Base-by-base conservation (phyloP, 2,329 filamentous ascomycete genomes). In the Aspergillus brasiliensis region DNA sequence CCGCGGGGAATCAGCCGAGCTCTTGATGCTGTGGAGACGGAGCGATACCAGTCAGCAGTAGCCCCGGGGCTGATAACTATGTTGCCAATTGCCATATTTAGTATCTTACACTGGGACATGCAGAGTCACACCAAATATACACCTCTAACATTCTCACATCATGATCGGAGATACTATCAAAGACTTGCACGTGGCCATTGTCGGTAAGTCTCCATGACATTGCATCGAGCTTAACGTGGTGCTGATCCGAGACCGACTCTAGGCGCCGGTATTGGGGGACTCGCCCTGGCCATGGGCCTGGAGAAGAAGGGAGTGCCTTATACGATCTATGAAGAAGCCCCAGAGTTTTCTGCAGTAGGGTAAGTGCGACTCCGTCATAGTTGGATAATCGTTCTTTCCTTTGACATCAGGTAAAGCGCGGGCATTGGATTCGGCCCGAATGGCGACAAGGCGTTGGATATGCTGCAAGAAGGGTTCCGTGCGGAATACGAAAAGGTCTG, bases 271-370 rank as follows among this genome's bases (percentile, higher is more conserved):
- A 51, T 55, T 23, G 59, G 17, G 7, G 59, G 59, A 28, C 59
- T 61, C 21, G 56, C 59, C 13, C 56, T 64, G 15, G 52, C 57
- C 1, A 58, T 63, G 47, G 56, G 40, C 21, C 23, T 64, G 17
- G 46, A 64, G 34, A 64, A 59, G 34, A 52, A 62, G 37, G 62
- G 59, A 6, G 47, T 62, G 4, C 58, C 62, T 10, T 62, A 57
- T 51, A 64, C 59, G 4, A 46, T 64, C 6, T 64, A 62, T 38
- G 62, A 64, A 54, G 62, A 55, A 51, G 62, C 59, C 34, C 51
- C 58, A 10, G 53, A 60, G 28, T 64, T 59, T 49, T 64, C 62
- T n/a, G 47, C 42, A 8, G 62, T 62, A 48, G 62, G 62, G 62
- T 64, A 25, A 57, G 51, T 57, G 6, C 27, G 8, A 8, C 2